Percentiles rank a stretch among this genome's conserved stretches.
phyloP scores from a whole-genome alignment of 371 early-diverging fungal species.

The Amoeboaphelidium protococcarum region DNA sequence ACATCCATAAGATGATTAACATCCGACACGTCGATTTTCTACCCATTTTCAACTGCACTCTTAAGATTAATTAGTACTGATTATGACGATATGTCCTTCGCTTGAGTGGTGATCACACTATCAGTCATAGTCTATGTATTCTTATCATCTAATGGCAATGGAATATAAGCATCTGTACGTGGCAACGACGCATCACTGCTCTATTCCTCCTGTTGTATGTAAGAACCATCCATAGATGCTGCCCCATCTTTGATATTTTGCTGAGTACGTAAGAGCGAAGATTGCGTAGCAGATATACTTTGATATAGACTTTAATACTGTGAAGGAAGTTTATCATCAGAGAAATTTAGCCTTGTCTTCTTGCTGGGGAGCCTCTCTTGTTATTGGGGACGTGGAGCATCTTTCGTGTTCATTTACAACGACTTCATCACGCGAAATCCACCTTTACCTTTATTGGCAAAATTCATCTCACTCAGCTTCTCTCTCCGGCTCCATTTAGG shows the following conservation, averaged over 20 bases:
- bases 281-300: background rate
- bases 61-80: too few species aligned
- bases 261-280: background rate
- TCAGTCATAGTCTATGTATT: background rate
- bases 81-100: background rate
- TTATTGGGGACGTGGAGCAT: background rate
- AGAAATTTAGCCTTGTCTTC: background rate
- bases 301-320: background rate
- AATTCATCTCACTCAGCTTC: background rate
- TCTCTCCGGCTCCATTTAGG: background rate
- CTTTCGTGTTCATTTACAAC: background rate
- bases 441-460: background rate
- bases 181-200: background rate
- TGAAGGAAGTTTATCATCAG: background rate
- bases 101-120: background rate
- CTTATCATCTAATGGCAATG: background rate
- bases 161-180: background rate
- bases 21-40: background rate
- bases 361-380: background rate
- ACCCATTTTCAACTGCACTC: background rate
- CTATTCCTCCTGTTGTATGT: too few species aligned
- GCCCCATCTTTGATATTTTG: background rate
- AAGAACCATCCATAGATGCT: too few species aligned
- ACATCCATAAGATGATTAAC: background rate
- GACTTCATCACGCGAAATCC: background rate